Conservation (phyloP, 306 rosid genomes). For the Hylodesmum podocarpum region DNA sequence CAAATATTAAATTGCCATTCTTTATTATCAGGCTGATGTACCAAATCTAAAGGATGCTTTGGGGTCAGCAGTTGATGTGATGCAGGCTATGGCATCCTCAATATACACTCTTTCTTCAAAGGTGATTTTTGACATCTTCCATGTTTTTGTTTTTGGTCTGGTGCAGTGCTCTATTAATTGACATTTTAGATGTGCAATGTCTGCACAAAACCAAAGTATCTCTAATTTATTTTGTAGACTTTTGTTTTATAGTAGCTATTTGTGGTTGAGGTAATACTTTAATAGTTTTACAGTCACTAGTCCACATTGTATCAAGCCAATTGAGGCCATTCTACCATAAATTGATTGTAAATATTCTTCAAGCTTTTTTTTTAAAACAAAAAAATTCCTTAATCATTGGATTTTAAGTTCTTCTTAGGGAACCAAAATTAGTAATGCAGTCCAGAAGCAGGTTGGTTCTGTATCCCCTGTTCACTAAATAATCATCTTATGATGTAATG, state of each 20-base stretch:
- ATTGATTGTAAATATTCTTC: not conserved
- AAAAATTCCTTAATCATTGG: not conserved
- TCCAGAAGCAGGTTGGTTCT: slow-evolving; percentile 10
- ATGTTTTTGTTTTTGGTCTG: slow-evolving; percentile 7
- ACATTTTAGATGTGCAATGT: not conserved
- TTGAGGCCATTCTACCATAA: slow-evolving; percentile 11
- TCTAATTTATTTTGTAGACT: not conserved
- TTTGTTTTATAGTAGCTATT: slow-evolving; percentile 2
- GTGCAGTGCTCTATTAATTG: slow-evolving; percentile 12
- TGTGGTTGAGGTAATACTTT: slow-evolving; percentile 15
- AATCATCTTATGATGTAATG: slow-evolving; percentile 3
- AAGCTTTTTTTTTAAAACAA: not conserved
- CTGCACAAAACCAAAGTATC: not conserved
- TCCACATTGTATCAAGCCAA: not conserved
- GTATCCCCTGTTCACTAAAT: not conserved
- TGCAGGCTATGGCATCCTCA: slow-evolving; percentile 94
- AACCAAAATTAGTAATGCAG: not conserved
- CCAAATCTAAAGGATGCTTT: slow-evolving; percentile 90
- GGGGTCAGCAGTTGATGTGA: slow-evolving; percentile 93
- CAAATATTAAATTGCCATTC: slow-evolving; percentile 14
- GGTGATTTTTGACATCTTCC: slow-evolving; percentile 44
- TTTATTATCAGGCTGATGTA: slow-evolving; percentile 71
- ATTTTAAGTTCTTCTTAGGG: slow-evolving; percentile 17
- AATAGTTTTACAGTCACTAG: not conserved
- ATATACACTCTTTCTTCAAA: slow-evolving; percentile 80